These are phyloP conservation scores for Daphne laureola DNA, from an alignment of 441 rosid genomes.

Conservation along the genomic window DNA sequence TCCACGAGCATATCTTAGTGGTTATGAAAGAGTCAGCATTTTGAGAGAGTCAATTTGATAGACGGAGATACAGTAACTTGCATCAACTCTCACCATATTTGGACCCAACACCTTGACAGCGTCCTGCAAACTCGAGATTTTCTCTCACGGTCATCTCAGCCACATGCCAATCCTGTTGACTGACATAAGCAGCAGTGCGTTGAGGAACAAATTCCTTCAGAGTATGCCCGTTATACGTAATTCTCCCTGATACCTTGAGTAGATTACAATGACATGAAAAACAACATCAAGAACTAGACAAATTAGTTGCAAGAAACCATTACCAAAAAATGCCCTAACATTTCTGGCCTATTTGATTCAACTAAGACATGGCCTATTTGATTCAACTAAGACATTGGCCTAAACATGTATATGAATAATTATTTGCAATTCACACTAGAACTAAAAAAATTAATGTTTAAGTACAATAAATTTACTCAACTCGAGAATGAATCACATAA, in stretches of 20 bases:
- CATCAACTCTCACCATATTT: slow-evolving; percentile 62
- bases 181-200: slow-evolving; percentile 91
- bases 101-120: slow-evolving; percentile 96
- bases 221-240: slow-evolving; percentile 75
- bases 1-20: slow-evolving; percentile 84
- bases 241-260: slow-evolving; percentile 68
- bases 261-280: slow-evolving; percentile 8
- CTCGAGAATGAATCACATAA: no score
- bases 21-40: slow-evolving; percentile 23
- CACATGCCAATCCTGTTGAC: slow-evolving; percentile 93
- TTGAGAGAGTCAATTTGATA: neutral
- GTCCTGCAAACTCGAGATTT: slow-evolving; percentile 82
- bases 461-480: no score
- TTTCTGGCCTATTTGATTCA: no score
- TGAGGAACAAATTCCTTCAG: slow-evolving; percentile 82
- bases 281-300: no score
- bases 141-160: slow-evolving; percentile 97
- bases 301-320: no score
- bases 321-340: no score
- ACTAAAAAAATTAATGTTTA: no score
- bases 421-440: no score
- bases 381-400: no score
- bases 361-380: no score
- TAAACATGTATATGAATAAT: no score
- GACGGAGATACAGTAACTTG: slow-evolving; percentile 4